Evolutionary conservation across 768 basidiomycete genomes (phyloP), one percentile per base, ranked within the genome.

Genomic region (Suillus tomentosus): DNA sequence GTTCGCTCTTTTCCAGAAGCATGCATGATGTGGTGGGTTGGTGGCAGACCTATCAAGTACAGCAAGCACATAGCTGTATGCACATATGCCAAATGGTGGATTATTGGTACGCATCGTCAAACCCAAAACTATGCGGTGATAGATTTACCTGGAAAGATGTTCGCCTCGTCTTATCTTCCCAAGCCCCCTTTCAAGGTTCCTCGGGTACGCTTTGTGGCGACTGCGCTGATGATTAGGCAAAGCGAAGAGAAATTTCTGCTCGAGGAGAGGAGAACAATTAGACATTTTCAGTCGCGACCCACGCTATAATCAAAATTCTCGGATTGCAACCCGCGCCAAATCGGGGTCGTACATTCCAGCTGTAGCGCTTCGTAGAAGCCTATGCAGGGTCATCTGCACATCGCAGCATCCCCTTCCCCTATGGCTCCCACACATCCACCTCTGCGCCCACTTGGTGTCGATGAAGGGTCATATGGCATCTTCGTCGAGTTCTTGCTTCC

Each of bases 11-110:
- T 54, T n/a, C 53, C 53, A 36, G 17, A 54, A 34, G 53, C 34
- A 31, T 31, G 31, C 27, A 36, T n/a, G 51, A 31, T 31, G 31
- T 31, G 50, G 27, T 31, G 50, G 27, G 50, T 27, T 27, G 17
- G 53, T 13, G 53, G 31, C 31, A 54, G 19, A 34, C 34, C 19
- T n/a, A 54, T 54, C 19, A 36, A 54, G 53, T 54, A 54, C 53
- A 54, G 31, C 31, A 54, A 54, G 53, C 31, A 54, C 51, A 53
- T 34, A 53, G 51, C 51, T 9, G 31, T 31, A 53, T 53, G 51
- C 17, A 53, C 53, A 54, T 54, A n/a, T 19, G 11, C 3, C 31
- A 36, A 54, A 54, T 19, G 34, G 34, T 54, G 11, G 19, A 0
- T 11, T n/a, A 54, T 54, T 34, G 53, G 53, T 34, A 54, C 19